These are phyloP conservation scores for Acanthamoeba healyi DNA, from an alignment of 208 protist species.

Conservation along the genomic window DNA sequence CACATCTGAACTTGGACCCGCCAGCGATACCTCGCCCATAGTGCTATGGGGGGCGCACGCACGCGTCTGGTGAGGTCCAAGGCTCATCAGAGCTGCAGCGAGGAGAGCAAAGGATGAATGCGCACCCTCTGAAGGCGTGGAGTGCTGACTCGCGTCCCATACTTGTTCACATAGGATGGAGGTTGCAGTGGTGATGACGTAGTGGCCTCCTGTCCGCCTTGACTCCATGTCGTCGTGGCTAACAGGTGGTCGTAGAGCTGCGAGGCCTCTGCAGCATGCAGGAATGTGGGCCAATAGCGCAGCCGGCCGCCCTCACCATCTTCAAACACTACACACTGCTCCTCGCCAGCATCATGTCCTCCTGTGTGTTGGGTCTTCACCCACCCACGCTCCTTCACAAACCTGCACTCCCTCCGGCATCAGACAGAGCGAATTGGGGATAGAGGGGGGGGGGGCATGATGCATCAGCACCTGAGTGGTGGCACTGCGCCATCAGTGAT, in stretches of 20 bases:
- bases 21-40: neutral
- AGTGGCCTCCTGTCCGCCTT: neutral
- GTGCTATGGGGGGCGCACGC: no score
- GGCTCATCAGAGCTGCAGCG: neutral
- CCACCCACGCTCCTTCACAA: slow-evolving; percentile 4
- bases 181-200: neutral
- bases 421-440: no score
- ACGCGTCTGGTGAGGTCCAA: no score
- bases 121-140: neutral
- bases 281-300: neutral
- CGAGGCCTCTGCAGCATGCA: neutral
- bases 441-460: no score
- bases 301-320: neutral
- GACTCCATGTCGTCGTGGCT: neutral
- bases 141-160: neutral
- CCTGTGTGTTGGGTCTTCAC: neutral
- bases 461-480: neutral
- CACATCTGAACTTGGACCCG: neutral
- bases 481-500: neutral
- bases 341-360: neutral
- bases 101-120: neutral
- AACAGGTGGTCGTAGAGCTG: neutral
- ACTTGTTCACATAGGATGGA: neutral
- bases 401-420: no score
- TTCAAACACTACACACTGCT: neutral